phyloP scores from a whole-genome alignment of 208 protist genomes.

The Wallacemonas sp. region DNA sequence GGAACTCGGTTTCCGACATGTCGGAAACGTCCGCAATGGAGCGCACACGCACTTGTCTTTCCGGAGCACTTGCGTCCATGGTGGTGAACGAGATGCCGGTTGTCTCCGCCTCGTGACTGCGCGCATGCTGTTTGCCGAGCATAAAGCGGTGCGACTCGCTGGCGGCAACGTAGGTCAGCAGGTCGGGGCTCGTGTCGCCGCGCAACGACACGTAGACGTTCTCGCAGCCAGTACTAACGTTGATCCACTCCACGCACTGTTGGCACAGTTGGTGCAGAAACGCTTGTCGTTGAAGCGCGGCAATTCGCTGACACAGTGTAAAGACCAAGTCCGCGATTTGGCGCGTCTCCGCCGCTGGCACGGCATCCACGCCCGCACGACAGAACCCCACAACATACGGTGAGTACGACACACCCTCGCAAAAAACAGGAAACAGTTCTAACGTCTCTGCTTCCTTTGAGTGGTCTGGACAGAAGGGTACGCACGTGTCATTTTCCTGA shows the following conservation, averaged over 20 bases:
- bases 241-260: conserved; percentile 59
- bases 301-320: conserved; percentile 22
- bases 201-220: conserved; percentile 47
- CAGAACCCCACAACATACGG: conserved; percentile 39
- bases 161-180: conserved; percentile 37
- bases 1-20: conserved; percentile 11
- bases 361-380: conserved; percentile 18
- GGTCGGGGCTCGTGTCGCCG: conserved; percentile 9
- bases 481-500: conserved; percentile 23
- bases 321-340: conserved; percentile 27
- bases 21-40: conserved; percentile 30
- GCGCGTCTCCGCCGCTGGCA: conserved; percentile 24
- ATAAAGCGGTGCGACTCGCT: conserved; percentile 46
- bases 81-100: conserved; percentile 38
- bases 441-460: conserved; percentile 38
- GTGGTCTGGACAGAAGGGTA: conserved; percentile 24
- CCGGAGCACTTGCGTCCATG: conserved; percentile 14
- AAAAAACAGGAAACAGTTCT: conserved; percentile 38
- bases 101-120: conserved; percentile 26
- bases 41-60: conserved; percentile 18
- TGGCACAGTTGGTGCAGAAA: conserved; percentile 36
- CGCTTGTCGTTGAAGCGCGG: conserved; percentile 22
- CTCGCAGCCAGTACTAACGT: conserved; percentile 36
- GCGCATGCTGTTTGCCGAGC: conserved; percentile 32
- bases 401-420: conserved; percentile 18